Conservation (phyloP, 306 rosid species). For the Cucumis cinereus region DNA sequence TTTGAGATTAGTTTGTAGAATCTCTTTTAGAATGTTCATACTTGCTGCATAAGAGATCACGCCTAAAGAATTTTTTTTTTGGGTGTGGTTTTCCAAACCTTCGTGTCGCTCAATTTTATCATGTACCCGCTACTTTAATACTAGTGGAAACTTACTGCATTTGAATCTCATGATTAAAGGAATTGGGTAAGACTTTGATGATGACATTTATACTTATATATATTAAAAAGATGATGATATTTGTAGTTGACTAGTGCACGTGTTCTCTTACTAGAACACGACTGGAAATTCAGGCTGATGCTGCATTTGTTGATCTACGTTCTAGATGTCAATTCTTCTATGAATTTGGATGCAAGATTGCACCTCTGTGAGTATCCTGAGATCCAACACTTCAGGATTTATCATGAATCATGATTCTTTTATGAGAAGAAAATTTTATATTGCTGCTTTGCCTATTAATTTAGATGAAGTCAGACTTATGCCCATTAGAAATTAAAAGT, state of each 20-base stretch:
- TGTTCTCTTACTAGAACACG: slow-evolving; percentile 47
- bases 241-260: background rate
- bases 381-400: background rate
- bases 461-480: background rate
- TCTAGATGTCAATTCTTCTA: slow-evolving; percentile 74
- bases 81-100: background rate
- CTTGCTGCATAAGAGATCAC: background rate
- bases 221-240: background rate
- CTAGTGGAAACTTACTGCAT: background rate
- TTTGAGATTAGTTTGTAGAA: background rate
- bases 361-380: slow-evolving; percentile 58
- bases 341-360: slow-evolving; percentile 95
- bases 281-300: slow-evolving; percentile 84
- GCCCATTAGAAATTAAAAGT: background rate
- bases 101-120: background rate
- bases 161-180: background rate
- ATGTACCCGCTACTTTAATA: background rate
- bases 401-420: background rate
- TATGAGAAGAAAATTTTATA: background rate
- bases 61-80: background rate
- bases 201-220: background rate
- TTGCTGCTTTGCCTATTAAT: background rate
- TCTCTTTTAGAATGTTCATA: background rate
- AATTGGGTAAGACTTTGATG: background rate
- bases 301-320: slow-evolving; percentile 64